Evolutionary conservation across 2,329 filamentous ascomycete species (phyloP).

Genomic region (Ramularia collo-cygni): DNA sequence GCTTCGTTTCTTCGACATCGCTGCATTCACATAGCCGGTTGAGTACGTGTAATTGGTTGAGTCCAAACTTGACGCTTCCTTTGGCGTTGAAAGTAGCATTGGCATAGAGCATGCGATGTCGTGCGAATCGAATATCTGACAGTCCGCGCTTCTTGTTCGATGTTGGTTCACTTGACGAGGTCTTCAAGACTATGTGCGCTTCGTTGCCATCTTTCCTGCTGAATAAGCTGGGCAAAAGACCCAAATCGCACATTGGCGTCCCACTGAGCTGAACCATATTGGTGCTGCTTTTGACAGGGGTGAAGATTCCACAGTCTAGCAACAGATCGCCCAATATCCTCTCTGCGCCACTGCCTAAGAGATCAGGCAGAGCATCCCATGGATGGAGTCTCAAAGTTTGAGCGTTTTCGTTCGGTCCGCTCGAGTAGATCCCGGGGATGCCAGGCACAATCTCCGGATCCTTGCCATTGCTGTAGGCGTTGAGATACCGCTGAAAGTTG

Average conservation of each 20-base stretch:
- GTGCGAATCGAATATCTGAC: slow-evolving; percentile 60
- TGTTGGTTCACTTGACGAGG: neutral
- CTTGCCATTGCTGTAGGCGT: slow-evolving; percentile 22
- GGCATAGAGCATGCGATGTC: slow-evolving; percentile 81
- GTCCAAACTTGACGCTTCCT: slow-evolving; percentile 63
- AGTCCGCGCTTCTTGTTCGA: slow-evolving; percentile 3
- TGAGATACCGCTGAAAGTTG: slow-evolving; percentile 58
- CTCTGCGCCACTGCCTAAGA: slow-evolving; percentile 71
- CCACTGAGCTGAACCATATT: slow-evolving; percentile 78
- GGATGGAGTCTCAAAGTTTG: slow-evolving; percentile 58
- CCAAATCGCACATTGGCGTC: slow-evolving; percentile 49
- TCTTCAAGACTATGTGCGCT: neutral
- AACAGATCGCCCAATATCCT: slow-evolving; percentile 71
- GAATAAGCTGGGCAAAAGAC: slow-evolving; percentile 4
- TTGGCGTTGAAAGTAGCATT: slow-evolving; percentile 63
- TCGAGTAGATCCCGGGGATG: slow-evolving; percentile 60
- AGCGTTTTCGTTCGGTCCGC: slow-evolving; percentile 64
- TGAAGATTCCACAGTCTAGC: slow-evolving; percentile 70
- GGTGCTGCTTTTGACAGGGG: slow-evolving; percentile 50
- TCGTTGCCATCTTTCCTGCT: neutral
- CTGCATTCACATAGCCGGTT: slow-evolving; percentile 57
- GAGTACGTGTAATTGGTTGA: slow-evolving; percentile 75
- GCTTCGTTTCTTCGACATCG: slow-evolving; percentile 52
- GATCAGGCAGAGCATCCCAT: slow-evolving; percentile 68
- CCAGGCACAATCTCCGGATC: slow-evolving; percentile 34